These are phyloP conservation scores for Grifola frondosa DNA, from an alignment of 1,284 basidiomycete genomes.

Conservation along the genomic window DNA sequence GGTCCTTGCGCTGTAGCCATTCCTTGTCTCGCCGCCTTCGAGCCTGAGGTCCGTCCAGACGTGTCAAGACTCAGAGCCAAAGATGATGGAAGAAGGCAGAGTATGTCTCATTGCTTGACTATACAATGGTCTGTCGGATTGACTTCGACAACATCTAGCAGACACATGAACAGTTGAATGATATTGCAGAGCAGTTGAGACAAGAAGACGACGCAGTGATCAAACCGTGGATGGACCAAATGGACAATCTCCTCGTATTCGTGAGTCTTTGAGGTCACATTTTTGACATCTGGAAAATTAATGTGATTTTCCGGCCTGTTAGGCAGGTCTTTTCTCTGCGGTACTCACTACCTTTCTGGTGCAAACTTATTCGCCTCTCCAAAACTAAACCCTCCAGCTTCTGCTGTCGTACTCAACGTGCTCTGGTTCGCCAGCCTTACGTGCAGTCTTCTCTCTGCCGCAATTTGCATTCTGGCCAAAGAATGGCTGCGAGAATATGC, in stretches of 20 bases:
- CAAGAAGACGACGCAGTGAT: neutral
- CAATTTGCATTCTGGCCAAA: constrained; percentile 10
- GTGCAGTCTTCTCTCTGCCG: constrained; percentile 12
- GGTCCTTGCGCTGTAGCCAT: too few relatives aligned
- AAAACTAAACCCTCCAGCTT: neutral
- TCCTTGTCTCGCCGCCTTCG: too few relatives aligned
- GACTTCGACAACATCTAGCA: too few relatives aligned
- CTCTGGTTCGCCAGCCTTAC: constrained; percentile 7
- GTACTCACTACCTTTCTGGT: constrained; percentile 12
- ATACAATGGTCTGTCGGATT: too few relatives aligned
- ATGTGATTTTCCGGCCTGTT: neutral
- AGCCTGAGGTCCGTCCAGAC: too few relatives aligned
- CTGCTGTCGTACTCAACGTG: constrained; percentile 5
- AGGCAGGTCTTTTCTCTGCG: constrained; percentile 11
- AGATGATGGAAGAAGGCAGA: too few relatives aligned
- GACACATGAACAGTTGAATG: too few relatives aligned
- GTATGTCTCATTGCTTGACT: too few relatives aligned
- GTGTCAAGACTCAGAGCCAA: too few relatives aligned
- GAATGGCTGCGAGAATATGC: constrained; percentile 13
- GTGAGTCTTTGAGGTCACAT: neutral
- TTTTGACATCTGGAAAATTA: neutral
- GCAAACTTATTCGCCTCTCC: neutral
- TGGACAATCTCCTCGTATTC: neutral
- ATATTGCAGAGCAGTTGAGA: neutral
- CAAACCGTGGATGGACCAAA: neutral